Evolutionary conservation across 805 yeast species (phyloP).

Genomic region (Saccharomycopsis sp.): DNA sequence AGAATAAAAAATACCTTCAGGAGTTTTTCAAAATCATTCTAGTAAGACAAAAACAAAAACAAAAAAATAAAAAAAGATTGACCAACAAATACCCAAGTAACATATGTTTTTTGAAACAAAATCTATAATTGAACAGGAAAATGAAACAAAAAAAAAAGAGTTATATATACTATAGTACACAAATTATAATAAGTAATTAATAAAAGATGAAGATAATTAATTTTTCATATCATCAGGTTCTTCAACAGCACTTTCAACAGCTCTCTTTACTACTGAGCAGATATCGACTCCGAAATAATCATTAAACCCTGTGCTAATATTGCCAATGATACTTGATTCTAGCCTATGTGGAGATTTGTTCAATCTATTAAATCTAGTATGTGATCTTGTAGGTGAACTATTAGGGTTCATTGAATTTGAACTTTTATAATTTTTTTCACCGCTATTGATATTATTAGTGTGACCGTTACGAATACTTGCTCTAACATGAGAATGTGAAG

Average conservation of each 20-base stretch:
- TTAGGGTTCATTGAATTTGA: background rate
- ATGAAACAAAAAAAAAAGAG: no score
- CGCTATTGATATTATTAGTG: background rate
- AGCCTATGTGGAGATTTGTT: constrained; percentile 11
- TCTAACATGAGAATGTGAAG: constrained; percentile 21
- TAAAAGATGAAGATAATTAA: no score
- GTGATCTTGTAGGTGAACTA: constrained; percentile 28
- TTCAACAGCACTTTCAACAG: constrained; percentile 25
- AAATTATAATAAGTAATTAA: no score
- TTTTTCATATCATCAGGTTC: background rate
- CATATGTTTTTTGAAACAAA: no score
- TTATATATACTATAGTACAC: no score
- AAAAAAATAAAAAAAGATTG: no score
- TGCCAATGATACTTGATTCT: constrained; percentile 17
- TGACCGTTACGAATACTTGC: no score
- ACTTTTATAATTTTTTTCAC: background rate
- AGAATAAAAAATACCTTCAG: no score
- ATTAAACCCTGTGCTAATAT: constrained; percentile 25
- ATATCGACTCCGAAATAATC: constrained; percentile 52
- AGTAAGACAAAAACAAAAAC: no score
- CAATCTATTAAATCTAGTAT: constrained; percentile 14
- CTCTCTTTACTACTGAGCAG: constrained; percentile 38
- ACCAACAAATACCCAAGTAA: no score
- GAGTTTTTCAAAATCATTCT: no score
- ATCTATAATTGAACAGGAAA: no score